These are phyloP conservation scores for Backusella australiensis DNA, from an alignment of 192 early-diverging fungal species.

Conservation along the genomic window DNA sequence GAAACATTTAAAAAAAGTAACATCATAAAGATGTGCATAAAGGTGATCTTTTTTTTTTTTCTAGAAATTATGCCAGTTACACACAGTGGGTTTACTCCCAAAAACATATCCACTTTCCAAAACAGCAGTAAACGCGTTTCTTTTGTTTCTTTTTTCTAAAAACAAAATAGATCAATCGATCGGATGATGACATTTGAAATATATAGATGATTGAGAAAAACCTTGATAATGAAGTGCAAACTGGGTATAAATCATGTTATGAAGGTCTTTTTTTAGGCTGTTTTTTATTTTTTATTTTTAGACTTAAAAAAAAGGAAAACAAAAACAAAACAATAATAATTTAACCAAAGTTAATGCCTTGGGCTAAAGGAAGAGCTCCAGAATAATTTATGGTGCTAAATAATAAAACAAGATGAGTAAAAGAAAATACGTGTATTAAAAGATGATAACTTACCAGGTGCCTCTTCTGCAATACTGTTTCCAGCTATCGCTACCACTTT, in stretches of 20 bases:
- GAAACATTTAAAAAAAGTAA: not conserved
- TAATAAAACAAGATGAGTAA: constrained; percentile 24
- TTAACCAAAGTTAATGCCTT: constrained; percentile 95
- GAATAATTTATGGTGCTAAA: constrained; percentile 77
- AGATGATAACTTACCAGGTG: constrained; percentile 46
- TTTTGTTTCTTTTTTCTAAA: not conserved
- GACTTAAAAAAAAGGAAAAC: not conserved
- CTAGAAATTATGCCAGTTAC: not conserved
- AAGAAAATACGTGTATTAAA: not conserved
- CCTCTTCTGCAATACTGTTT: constrained; percentile 87
- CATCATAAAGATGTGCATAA: not conserved
- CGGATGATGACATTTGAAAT: not conserved
- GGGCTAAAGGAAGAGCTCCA: constrained; percentile 84
- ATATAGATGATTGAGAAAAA: not conserved
- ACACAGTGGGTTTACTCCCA: not conserved
- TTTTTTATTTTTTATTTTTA: not conserved
- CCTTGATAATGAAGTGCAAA: not conserved
- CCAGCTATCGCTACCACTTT: constrained; percentile 90
- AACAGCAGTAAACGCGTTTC: not conserved
- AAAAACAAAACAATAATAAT: not conserved
- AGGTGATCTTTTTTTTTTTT: not conserved
- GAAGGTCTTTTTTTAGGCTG: not conserved
- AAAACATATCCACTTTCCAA: not conserved
- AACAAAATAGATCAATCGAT: not conserved
- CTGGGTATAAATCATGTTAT: not conserved